Base-by-base conservation (phyloP, 2,329 filamentous ascomycete genomes). In the Ophiostoma montium region DNA sequence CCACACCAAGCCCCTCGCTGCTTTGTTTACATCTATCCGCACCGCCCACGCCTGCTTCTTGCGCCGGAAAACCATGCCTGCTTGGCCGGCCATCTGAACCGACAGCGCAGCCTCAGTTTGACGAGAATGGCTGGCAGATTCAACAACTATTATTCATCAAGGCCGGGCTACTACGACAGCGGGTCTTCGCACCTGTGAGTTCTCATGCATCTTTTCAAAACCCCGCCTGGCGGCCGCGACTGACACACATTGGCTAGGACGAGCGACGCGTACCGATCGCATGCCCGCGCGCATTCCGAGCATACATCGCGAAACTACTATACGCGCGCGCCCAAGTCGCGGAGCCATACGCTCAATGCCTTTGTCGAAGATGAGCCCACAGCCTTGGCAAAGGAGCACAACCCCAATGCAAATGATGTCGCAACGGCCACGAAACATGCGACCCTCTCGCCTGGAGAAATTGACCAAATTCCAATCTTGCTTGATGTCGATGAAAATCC, bases 401-500 rank as follows among this genome's bases (percentile, higher is more conserved):
- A 70, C 21, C 60, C 63, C 15, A 4, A 19, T 10, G n/a, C 18
- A 16, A n/a, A 23, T 3, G 12, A 46, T 41, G 21, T 23, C n/a
- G 8, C 46, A 15, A 16, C 45, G 18, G 68, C 70, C 23, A 58
- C 61, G 39, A 63, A 64, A 27, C 56, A 59, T 39, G 57, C 55
- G 36, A 57, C 55, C 48, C 69, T 67, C 50, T 80, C 82, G 55
- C 75, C 75, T 50, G 84, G 84, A 35, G 73, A 75, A 6, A 63
- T 82, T 51, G 81, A 88, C 47, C 84, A 89, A 58, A 66, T 79
- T 23, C 79, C 78, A 12, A 68, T 88, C 45, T 67, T 89, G 21
- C 65, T 82, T 49, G 78, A 82, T 50, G 74, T 84, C 56, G 71
- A 77, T 46, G 61, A 71, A 57, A 78, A 78, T 55, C 70, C 72